Percentiles rank a stretch among this genome's conserved stretches.
Conservation (phyloP, 768 basidiomycete genomes). For the Asterophora parasitica region DNA sequence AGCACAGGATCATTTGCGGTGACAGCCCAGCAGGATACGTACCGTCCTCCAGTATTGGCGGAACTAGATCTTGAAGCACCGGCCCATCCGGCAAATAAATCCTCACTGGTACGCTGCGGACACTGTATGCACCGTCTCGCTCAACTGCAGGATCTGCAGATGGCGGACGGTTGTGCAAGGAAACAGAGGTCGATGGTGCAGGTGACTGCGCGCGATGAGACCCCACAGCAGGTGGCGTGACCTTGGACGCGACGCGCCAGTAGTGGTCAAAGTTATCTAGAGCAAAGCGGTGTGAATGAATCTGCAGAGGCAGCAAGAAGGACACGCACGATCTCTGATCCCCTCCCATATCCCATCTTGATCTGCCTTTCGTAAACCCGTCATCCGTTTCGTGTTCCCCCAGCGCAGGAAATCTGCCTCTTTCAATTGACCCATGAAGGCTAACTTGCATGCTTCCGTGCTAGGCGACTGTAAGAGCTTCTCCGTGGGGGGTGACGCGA, state of each 20-base stretch:
- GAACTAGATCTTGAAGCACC: conserved; percentile 84
- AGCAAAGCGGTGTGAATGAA: conserved; percentile 4
- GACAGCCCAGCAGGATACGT: conserved; percentile 18
- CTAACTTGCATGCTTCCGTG: conserved; percentile 84
- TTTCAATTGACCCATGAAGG: conserved; percentile 93
- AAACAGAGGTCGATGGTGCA: conserved; percentile 48
- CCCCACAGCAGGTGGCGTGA: conserved; percentile 79
- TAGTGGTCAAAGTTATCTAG: conserved; percentile 95
- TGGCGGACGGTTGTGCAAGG: conserved; percentile 59
- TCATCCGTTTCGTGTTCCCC: conserved; percentile 95
- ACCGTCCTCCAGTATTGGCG: conserved; percentile 79
- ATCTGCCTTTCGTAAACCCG: conserved; percentile 82
- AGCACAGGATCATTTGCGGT: neutral
- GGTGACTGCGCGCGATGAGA: conserved; percentile 56
- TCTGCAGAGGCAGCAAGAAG: neutral
- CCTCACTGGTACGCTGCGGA: conserved; percentile 84
- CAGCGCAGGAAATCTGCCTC: conserved; percentile 97
- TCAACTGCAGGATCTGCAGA: conserved; percentile 62
- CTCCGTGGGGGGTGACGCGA: conserved; percentile 82
- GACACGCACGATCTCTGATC: conserved; percentile 80
- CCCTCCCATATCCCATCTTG: conserved; percentile 98
- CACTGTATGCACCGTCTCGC: conserved; percentile 81
- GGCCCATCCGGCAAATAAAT: conserved; percentile 89
- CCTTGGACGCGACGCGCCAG: conserved; percentile 90
- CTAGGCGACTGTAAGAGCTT: conserved; percentile 78